These are phyloP conservation scores for Waltiozyma sp. DNA, from an alignment of 1,139 yeast species.

Conservation along the genomic window DNA sequence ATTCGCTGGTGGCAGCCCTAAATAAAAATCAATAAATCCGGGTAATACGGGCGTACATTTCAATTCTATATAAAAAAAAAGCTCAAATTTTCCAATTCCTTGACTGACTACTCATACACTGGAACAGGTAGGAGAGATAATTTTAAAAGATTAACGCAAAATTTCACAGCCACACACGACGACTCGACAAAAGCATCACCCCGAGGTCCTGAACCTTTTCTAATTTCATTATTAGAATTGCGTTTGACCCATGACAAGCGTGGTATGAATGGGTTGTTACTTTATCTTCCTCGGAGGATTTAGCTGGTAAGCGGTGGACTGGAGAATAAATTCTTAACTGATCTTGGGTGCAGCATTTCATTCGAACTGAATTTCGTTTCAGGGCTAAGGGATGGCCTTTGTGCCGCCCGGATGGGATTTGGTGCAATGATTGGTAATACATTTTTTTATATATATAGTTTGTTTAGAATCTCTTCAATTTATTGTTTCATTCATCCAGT, in stretches of 20 bases:
- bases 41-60: background rate
- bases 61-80: background rate
- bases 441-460: constrained; percentile 17
- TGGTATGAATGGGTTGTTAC: constrained; percentile 26
- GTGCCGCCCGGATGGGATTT: constrained; percentile 70
- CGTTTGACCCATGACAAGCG: constrained; percentile 70
- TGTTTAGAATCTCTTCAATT: no score
- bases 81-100: no score
- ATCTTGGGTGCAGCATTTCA: constrained; percentile 82
- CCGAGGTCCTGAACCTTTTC: constrained; percentile 38
- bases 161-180: constrained; percentile 55
- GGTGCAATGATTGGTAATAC: constrained; percentile 73
- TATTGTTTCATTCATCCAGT: no score
- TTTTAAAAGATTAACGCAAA: constrained; percentile 63
- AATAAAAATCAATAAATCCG: background rate
- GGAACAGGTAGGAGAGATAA: no score
- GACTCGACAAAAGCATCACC: constrained; percentile 48
- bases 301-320: constrained; percentile 33
- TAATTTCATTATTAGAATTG: constrained; percentile 37
- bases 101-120: no score
- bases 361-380: constrained; percentile 34
- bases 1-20: background rate
- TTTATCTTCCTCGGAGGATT: constrained; percentile 20
- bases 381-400: constrained; percentile 68
- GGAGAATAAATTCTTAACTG: constrained; percentile 47